Evolutionary conservation across 345 rosid species (phyloP), one percentile per base, ranked within the genome.

Genomic region (Salix purpurea): DNA sequence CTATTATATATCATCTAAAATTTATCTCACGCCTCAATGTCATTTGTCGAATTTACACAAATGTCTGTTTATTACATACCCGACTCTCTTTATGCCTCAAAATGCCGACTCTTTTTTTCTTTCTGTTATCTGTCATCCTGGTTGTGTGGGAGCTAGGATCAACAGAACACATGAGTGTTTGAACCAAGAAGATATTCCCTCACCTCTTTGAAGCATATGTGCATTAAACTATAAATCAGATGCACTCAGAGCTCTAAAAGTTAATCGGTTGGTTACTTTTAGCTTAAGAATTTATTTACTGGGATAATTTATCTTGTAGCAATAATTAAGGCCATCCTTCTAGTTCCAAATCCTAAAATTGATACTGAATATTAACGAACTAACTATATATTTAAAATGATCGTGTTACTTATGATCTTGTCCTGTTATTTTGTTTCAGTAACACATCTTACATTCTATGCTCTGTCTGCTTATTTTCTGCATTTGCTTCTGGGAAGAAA

Each of bases 401-500:
- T 54, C 36, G 60, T 23, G 26, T 76, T 56, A 65, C 42, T 78
- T 61, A 28, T 67, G 66, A 76, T 65, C 16, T 65, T n/a, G 26
- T 39, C 64, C 13, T 40, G 60, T 26, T 39, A 52, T 36, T 46
- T 61, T 52, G 42, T 72, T 75, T 81, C 44, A 70, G 67, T 14
- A 32, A 46, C 40, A 52, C 56, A 30, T 74, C 78, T 69, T 28
- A 65, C 54, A 19, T 65, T 61, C 65, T 32, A 52, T 67, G 30
- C 21, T 70, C 9, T 54, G 5, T 39, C 73, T 78, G 61, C 73
- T 64, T 74, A 18, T 37, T 65, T 80, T 58, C 56, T 48, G 39
- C 56, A 70, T 78, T 62, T 71, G 18, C 65, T 77, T 76, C 75
- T 79, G 69, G 74, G 72, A 72, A 88, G 92, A 80, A 77, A 48